These are phyloP conservation scores for Paratinospora sagittata DNA, from an alignment of 164 flowering plant genomes.

Conservation along the genomic window DNA sequence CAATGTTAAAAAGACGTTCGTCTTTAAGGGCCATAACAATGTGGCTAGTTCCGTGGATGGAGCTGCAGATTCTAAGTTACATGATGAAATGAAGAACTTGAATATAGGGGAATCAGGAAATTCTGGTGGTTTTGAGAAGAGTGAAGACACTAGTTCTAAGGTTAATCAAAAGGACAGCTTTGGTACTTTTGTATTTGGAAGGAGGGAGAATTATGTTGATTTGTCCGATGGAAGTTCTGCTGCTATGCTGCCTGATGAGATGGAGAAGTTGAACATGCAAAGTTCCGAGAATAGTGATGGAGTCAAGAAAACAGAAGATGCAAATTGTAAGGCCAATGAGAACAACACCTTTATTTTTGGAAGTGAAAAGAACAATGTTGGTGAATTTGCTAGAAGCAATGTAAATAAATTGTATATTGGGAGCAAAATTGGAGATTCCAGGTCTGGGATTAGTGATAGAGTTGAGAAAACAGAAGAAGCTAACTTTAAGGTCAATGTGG, in stretches of 20 bases:
- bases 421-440: conserved; percentile 19
- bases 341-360: conserved; percentile 13
- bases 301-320: conserved; percentile 4
- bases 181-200: conserved; percentile 13
- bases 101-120: conserved; percentile 22
- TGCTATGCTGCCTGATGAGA: conserved; percentile 24
- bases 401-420: conserved; percentile 24
- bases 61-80: conserved; percentile 19
- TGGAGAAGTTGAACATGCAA: conserved; percentile 25
- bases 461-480: conserved; percentile 3
- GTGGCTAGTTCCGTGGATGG: conserved; percentile 2
- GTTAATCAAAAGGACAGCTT: conserved; percentile 7
- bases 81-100: conserved; percentile 39
- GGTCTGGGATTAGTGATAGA: conserved; percentile 12
- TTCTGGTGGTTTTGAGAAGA: conserved; percentile 9
- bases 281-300: conserved; percentile 13
- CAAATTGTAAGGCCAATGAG: conserved; percentile 2
- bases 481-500: conserved; percentile 5
- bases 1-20: conserved; percentile 11
- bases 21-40: conserved; percentile 12
- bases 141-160: conserved; percentile 1
- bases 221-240: conserved; percentile 8
- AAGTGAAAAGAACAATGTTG: conserved; percentile 3
- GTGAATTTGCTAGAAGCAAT: conserved; percentile 10
- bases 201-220: conserved; percentile 7